Conservation (phyloP, 352 stramenopile genomes). For the Elongisporangium anandrum region DNA sequence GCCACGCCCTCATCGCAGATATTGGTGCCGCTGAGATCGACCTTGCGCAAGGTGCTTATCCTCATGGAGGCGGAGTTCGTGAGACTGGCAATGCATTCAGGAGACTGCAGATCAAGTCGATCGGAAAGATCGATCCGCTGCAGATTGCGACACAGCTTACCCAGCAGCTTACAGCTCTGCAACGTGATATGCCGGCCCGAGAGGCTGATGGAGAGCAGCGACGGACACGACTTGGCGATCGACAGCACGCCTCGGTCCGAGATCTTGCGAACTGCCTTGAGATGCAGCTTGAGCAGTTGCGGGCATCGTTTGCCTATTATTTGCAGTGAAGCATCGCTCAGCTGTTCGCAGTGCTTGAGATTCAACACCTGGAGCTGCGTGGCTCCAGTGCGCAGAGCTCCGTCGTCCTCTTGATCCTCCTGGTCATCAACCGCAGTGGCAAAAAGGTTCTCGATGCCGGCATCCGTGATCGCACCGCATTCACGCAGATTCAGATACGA, state of each 20-base stretch:
- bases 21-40: constrained; percentile 51
- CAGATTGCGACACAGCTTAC: constrained; percentile 48
- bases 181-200: constrained; percentile 43
- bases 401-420: constrained; percentile 22
- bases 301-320: constrained; percentile 26
- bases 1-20: constrained; percentile 59
- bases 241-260: constrained; percentile 45
- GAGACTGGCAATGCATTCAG: constrained; percentile 25
- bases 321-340: constrained; percentile 40
- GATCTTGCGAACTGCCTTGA: constrained; percentile 50
- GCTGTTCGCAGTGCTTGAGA: constrained; percentile 44
- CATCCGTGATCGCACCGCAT: constrained; percentile 39
- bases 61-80: constrained; percentile 1
- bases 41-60: neutral
- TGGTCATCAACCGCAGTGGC: constrained; percentile 10
- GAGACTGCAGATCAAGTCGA: constrained; percentile 41
- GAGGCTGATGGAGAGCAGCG: constrained; percentile 33
- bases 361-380: constrained; percentile 28
- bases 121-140: constrained; percentile 38
- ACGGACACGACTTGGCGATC: constrained; percentile 44
- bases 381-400: neutral
- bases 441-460: constrained; percentile 47
- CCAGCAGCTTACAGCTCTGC: constrained; percentile 44
- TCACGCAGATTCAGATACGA: constrained; percentile 38
- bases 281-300: constrained; percentile 39